Base-by-base conservation (phyloP, 2,329 filamentous ascomycete species). In the Trichoderma sp. region DNA sequence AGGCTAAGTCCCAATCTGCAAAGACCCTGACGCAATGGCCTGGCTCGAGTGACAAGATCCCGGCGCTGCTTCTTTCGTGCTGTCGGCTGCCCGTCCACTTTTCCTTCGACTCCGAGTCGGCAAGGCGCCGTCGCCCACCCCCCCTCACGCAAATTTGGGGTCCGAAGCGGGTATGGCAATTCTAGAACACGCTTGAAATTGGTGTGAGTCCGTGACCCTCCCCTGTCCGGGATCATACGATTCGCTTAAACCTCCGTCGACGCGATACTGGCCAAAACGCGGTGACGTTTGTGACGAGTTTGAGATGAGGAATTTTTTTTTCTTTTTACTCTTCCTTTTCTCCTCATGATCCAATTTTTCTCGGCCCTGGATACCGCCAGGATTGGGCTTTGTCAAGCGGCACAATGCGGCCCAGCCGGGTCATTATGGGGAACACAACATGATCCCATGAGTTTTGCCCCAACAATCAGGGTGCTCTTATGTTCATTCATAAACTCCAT, bases 151-250 rank as follows among this genome's bases (percentile, higher is more conserved):
- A 48, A 59, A n/a, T n/a, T 19, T 45, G 25, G 39, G 19, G 19
- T 4, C 54, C 34, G 29, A 34, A 45, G 45, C 42, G 29, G 42
- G 63, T n/a, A 37, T 45, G 7, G 22, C 27, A 42, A 35, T 65
- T 54, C 50, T 65, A 57, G 63, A 65, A 65, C 63, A 13, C 15
- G 17, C 19, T 27, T 48, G 19, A n/a, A 32, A 57, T 48, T 57
- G 63, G 52, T 35, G 27, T 27, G 52, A 65, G 63, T 39, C 52
- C 37, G 15, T 25, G 12, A 25, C 63, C 15, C 45, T 32, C 61
- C 61, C 61, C 50, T 57, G 63, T 35, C 63, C 39, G 13, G 39
- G 27, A 65, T 65, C 63, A 27, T 65, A 65, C 63, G 63, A 65
- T 65, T 56, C 37, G 52, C 63, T 48, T 56, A 57, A 65, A 50